These are phyloP conservation scores for Ogataea glucozyma DNA, from an alignment of 805 yeast species.

Conservation along the genomic window DNA sequence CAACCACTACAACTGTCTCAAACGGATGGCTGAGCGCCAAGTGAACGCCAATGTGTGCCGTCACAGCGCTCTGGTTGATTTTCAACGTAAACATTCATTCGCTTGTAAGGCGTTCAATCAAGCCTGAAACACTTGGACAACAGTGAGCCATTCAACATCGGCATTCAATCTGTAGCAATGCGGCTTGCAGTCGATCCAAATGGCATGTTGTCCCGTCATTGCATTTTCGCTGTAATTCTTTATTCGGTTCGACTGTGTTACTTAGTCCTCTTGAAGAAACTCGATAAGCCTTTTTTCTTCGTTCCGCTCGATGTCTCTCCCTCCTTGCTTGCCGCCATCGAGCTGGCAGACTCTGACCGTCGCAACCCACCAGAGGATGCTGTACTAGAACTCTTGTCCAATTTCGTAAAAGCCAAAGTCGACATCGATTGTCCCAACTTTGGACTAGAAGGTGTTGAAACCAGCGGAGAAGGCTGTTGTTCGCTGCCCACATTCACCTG, in stretches of 20 bases:
- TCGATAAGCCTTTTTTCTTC: slow-evolving; percentile 6
- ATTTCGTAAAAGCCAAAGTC: slow-evolving; percentile 8
- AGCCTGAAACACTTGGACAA: too few species aligned
- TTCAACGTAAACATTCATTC: too few species aligned
- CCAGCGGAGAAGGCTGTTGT: too few species aligned
- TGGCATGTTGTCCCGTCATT: neutral
- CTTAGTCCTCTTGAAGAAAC: neutral
- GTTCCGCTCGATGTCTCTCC: too few species aligned
- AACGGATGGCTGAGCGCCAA: too few species aligned
- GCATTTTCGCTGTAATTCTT: neutral
- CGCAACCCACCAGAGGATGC: slow-evolving; percentile 1
- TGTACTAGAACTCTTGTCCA: slow-evolving; percentile 3
- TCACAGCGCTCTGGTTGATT: too few species aligned
- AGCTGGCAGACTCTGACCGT: neutral
- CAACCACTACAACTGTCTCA: too few species aligned
- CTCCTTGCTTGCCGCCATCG: too few species aligned
- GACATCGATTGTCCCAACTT: neutral
- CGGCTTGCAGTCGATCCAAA: too few species aligned
- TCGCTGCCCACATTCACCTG: neutral
- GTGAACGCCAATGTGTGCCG: too few species aligned
- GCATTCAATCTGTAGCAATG: neutral
- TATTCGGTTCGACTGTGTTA: too few species aligned
- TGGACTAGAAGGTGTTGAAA: neutral
- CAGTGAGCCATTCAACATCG: neutral
- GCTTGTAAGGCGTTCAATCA: too few species aligned